Percentiles rank a stretch among this genome's conserved stretches.
Conservation (phyloP, 176 grass and related monocot genomes). For the Oryza officinalis region DNA sequence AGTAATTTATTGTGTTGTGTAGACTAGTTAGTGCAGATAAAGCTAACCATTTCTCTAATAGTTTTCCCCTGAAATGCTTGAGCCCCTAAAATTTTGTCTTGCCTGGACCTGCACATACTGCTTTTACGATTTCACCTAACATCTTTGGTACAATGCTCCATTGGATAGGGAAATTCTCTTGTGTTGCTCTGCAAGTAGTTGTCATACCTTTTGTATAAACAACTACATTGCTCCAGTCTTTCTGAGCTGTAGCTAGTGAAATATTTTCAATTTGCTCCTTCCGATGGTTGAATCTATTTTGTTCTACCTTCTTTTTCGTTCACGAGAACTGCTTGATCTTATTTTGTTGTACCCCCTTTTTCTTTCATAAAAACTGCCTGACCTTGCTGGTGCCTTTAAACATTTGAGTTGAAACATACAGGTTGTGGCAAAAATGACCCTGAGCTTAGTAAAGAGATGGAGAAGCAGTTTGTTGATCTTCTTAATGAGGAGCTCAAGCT, state of each 20-base stretch:
- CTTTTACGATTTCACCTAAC: slow-evolving; percentile 26
- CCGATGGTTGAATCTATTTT: not conserved
- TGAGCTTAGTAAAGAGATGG: slow-evolving; percentile 78
- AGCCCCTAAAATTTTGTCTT: not conserved
- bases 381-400: not conserved
- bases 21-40: not conserved
- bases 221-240: not conserved
- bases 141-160: not conserved
- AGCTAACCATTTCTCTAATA: not conserved
- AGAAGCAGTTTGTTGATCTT: slow-evolving; percentile 81
- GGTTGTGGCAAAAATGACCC: slow-evolving; percentile 89
- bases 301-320: not conserved
- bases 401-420: slow-evolving; percentile 30
- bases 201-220: not conserved
- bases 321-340: not conserved
- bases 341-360: not conserved
- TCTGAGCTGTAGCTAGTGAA: not conserved
- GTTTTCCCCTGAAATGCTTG: not conserved
- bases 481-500: slow-evolving; percentile 94
- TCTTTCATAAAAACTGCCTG: not conserved
- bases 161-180: not conserved
- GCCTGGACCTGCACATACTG: not conserved
- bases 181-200: slow-evolving; percentile 1
- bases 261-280: slow-evolving; percentile 1
- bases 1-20: not conserved